These are phyloP conservation scores for Byssothecium circinans DNA, from an alignment of 2,329 filamentous ascomycete genomes.

Conservation along the genomic window DNA sequence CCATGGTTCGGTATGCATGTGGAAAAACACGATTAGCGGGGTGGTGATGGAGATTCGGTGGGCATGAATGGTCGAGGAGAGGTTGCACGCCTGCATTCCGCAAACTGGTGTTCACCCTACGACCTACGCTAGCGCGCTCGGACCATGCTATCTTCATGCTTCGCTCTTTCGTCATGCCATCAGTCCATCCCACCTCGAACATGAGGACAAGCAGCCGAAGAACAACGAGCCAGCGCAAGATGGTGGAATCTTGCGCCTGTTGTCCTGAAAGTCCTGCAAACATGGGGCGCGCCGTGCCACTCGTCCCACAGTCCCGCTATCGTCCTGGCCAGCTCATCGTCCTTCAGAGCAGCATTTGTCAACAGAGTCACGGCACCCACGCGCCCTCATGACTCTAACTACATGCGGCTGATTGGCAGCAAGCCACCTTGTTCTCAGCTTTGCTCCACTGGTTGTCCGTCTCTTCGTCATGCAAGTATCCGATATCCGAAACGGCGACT, in stretches of 20 bases:
- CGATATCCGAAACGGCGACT: slow-evolving; percentile 1
- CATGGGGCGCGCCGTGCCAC: neutral
- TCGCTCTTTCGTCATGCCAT: neutral
- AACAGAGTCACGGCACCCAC: neutral
- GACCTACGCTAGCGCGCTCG: slow-evolving; percentile 1
- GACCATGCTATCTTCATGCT: neutral
- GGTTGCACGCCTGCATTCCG: slow-evolving; percentile 1
- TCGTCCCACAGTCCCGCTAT: neutral
- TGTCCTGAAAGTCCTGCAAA: neutral
- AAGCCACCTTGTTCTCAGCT: neutral
- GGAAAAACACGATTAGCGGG: slow-evolving; percentile 10
- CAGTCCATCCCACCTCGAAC: neutral
- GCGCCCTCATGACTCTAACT: neutral
- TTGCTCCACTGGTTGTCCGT: neutral
- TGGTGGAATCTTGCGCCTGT: neutral
- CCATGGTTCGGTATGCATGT: neutral
- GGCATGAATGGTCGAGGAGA: neutral
- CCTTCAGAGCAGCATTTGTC: neutral
- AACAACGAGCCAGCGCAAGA: neutral
- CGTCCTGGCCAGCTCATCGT: neutral
- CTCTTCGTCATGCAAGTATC: neutral
- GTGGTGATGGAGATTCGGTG: neutral
- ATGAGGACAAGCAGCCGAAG: neutral
- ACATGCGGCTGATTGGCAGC: neutral
- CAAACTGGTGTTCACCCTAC: slow-evolving; percentile 11